Evolutionary conservation across 495 filamentous ascomycete species (phyloP), one percentile per base, ranked within the genome.

Genomic region (Aspergillus kassunensis): DNA sequence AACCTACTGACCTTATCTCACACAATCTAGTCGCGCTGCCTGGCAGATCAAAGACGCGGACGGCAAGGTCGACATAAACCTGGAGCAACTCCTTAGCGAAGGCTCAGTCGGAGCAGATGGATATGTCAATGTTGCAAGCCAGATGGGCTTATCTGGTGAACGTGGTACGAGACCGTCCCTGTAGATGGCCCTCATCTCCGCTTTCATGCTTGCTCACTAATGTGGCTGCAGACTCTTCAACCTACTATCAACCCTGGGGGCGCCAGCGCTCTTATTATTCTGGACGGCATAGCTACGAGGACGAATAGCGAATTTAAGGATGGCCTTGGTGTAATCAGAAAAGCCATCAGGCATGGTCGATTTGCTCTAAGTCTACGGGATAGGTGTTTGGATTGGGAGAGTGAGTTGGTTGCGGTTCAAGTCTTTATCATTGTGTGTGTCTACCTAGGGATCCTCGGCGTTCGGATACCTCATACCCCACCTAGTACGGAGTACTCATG

Each of bases 61-160:
- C 51, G 51, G 78, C 27, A 73, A 43, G 19, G 36, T 49, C 21
- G 44, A 53, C 7, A 18, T 53, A n/a, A 16, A 76, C 59, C 64
- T 72, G 58, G 62, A 68, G 49, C 47, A 60, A 16, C 51, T 82
- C 41, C 70, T 69, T 54, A 69, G 62, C 11, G 63, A 44, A 0
- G 77, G 73, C 12, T 52, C 54, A 30, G 12, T 62, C n/a, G 75
- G 68, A 30, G 55, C 49, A 10, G 84, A 86, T 15, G 85, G 85
- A 6, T 89, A 88, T 58, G 63, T 86, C 21, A 88, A 88, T 60
- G 78, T 89, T 13, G 85, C 80, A 4, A 60, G 63, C 3, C 75
- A 86, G 55, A 66, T 88, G 29, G 85, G 85, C 2, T 70, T 88
- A 47, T 82, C 79, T 42, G 58, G 70, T 4, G 30, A 60, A 54